Conservation (phyloP, 768 basidiomycete species). For the Krasilnikovozyma curviuscula region DNA sequence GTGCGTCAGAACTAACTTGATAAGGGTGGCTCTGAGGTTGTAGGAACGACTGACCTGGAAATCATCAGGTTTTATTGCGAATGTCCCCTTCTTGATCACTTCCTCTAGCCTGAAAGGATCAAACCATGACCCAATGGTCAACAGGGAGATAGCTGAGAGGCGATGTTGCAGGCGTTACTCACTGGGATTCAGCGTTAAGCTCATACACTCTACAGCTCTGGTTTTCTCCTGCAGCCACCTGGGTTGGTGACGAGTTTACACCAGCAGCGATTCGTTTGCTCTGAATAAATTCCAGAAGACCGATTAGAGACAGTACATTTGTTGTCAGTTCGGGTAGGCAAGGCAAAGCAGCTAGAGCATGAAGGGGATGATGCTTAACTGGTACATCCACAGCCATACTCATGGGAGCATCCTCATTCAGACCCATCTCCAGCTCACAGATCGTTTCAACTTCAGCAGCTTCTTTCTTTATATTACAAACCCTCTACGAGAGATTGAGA, state of each 20-base stretch:
- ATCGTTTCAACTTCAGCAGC: constrained; percentile 16
- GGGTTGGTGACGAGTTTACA: constrained; percentile 55
- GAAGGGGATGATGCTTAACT: constrained; percentile 28
- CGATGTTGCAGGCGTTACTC: too few relatives aligned
- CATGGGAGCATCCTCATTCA: constrained; percentile 88
- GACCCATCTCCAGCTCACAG: constrained; percentile 58
- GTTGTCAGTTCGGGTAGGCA: too few relatives aligned
- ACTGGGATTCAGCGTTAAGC: too few relatives aligned
- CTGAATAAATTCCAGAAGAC: constrained; percentile 8
- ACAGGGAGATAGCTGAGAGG: too few relatives aligned
- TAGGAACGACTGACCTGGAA: too few relatives aligned
- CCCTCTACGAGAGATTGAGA: background rate
- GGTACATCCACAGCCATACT: constrained; percentile 55
- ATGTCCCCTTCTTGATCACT: too few relatives aligned
- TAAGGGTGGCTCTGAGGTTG: too few relatives aligned
- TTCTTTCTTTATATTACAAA: constrained; percentile 18
- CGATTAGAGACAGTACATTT: background rate
- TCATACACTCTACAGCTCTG: constrained; percentile 60
- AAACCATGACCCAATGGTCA: too few relatives aligned
- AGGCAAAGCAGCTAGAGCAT: background rate
- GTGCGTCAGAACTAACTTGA: too few relatives aligned
- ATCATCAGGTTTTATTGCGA: too few relatives aligned
- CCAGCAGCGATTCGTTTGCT: constrained; percentile 50
- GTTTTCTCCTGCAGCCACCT: constrained; percentile 47
- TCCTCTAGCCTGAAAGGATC: too few relatives aligned